phyloP scores from a whole-genome alignment of 371 early-diverging fungal genomes.

The Mycotypha africana region DNA sequence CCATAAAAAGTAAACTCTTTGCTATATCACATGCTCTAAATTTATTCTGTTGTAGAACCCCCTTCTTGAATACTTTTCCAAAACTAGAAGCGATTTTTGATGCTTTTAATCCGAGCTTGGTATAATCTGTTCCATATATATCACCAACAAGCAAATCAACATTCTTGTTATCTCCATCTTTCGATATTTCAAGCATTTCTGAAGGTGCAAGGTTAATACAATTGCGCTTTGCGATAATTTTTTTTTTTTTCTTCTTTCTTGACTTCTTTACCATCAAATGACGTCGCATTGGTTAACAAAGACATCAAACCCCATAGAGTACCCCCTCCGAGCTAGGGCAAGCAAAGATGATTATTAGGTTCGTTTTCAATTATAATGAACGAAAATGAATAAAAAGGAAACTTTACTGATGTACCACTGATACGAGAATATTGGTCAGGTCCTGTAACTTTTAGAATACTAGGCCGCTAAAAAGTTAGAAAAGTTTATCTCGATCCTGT shows the following conservation, averaged over 20 bases:
- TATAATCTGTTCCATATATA: constrained; percentile 91
- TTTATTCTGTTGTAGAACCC: constrained; percentile 49
- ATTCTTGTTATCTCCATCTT: constrained; percentile 87
- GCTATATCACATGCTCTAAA: constrained; percentile 81
- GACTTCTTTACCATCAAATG: constrained; percentile 73
- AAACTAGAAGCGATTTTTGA: constrained; percentile 92
- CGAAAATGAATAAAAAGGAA: too few species aligned
- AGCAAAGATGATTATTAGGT: not conserved
- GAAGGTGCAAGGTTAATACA: too few species aligned
- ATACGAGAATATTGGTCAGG: constrained; percentile 73
- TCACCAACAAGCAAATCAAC: constrained; percentile 96
- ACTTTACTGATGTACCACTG: constrained; percentile 75
- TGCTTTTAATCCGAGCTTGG: constrained; percentile 82
- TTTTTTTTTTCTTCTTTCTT: not conserved
- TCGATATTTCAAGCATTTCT: constrained; percentile 93
- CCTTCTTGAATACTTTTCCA: constrained; percentile 91
- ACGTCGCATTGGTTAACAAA: constrained; percentile 73
- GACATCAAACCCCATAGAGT: constrained; percentile 96
- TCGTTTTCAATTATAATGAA: too few species aligned
- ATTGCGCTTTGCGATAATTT: too few species aligned
- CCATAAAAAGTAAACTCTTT: constrained; percentile 84
- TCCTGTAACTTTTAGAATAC: constrained; percentile 81
- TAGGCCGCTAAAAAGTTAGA: constrained; percentile 5
- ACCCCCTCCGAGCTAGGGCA: constrained; percentile 83
- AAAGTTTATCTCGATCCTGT: not conserved